phyloP scores from a whole-genome alignment of 2,329 filamentous ascomycete genomes.

The Amphichorda felina region DNA sequence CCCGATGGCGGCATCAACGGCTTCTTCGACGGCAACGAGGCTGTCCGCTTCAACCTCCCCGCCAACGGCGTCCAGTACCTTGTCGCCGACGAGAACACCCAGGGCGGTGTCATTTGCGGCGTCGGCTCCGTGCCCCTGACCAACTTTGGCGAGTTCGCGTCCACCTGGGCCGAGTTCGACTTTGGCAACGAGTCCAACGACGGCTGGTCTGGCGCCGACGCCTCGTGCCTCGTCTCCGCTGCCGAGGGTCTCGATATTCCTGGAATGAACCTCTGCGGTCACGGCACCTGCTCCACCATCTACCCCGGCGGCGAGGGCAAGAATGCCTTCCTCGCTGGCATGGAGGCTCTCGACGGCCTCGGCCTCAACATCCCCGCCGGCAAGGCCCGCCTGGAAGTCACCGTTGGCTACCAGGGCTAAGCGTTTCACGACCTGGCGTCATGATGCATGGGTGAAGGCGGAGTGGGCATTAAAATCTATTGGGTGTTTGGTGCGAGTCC shows the following conservation, averaged over 20 bases:
- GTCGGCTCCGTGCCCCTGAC: constrained; percentile 20
- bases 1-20: constrained; percentile 29
- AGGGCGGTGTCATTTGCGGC: constrained; percentile 35
- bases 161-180: constrained; percentile 39
- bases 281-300: constrained; percentile 28
- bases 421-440: no score
- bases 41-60: constrained; percentile 26
- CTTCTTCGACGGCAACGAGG: constrained; percentile 31
- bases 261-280: constrained; percentile 24
- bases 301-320: constrained; percentile 18
- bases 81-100: constrained; percentile 32
- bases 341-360: constrained; percentile 23
- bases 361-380: constrained; percentile 24
- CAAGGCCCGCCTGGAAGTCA: constrained; percentile 15
- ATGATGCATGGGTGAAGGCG: no score
- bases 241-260: constrained; percentile 15
- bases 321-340: constrained; percentile 25
- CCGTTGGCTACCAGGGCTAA: constrained; percentile 15
- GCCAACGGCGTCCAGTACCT: constrained; percentile 24
- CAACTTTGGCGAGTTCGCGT: constrained; percentile 25
- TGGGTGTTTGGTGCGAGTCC: no score
- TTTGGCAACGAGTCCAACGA: constrained; percentile 30
- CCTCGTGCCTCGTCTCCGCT: constrained; percentile 33
- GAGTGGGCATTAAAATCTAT: no score
- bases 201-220: constrained; percentile 38